Percentiles rank a stretch among this genome's conserved stretches.
These are phyloP conservation scores for Backusella parvicylindrica DNA, from an alignment of 192 early-diverging fungal genomes.

Conservation along the genomic window DNA sequence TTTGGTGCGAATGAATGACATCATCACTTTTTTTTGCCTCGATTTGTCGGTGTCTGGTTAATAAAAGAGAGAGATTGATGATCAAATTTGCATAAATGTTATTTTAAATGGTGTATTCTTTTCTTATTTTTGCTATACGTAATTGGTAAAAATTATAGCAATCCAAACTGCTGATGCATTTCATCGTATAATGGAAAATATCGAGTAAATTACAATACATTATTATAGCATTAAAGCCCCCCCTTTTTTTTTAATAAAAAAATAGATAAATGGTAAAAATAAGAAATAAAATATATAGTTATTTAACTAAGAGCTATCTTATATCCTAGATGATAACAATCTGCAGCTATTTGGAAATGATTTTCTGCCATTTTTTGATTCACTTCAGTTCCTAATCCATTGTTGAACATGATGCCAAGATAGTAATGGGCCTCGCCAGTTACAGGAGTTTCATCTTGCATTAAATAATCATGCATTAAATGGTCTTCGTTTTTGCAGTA, in stretches of 20 bases:
- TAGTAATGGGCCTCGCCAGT: neutral
- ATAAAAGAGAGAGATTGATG: neutral
- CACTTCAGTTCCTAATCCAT: neutral
- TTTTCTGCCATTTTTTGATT: neutral
- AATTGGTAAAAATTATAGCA: no score
- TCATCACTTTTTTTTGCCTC: neutral
- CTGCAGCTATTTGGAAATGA: neutral
- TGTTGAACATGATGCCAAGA: neutral
- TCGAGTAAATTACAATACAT: no score
- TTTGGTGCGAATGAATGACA: neutral
- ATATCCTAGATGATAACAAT: neutral
- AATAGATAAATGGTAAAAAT: no score
- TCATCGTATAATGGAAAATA: no score
- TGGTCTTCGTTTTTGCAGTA: neutral
- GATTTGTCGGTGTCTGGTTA: neutral
- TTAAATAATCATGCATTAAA: neutral
- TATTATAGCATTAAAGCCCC: no score
- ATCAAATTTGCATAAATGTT: neutral
- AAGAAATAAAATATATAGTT: neutral
- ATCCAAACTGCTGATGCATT: no score
- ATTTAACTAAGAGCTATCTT: neutral
- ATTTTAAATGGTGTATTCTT: no score
- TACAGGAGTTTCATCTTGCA: neutral
- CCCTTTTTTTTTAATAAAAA: no score
- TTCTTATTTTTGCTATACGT: no score